These are phyloP conservation scores for Dispira simplex DNA, from an alignment of 192 early-diverging fungal genomes.

Conservation along the genomic window DNA sequence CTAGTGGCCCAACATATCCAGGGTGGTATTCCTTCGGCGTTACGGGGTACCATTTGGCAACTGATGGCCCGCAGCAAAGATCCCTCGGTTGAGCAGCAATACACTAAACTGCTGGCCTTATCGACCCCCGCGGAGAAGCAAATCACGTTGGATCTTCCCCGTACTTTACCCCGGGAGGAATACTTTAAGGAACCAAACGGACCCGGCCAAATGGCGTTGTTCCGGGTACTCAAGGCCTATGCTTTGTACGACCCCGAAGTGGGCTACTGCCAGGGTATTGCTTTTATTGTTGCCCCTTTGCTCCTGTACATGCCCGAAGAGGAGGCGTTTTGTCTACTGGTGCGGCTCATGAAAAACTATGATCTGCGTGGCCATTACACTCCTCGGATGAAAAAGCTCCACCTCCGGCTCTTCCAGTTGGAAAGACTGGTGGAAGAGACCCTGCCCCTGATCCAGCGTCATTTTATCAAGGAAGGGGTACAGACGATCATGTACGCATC, in stretches of 20 bases:
- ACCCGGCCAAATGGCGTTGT: conserved; percentile 77
- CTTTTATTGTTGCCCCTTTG: conserved; percentile 83
- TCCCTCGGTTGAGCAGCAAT: conserved; percentile 53
- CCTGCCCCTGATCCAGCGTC: conserved; percentile 62
- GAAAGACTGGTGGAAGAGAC: conserved; percentile 72
- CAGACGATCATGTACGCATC: conserved; percentile 88
- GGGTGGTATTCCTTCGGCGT: conserved; percentile 66
- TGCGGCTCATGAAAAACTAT: conserved; percentile 81
- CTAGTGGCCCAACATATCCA: conserved; percentile 66
- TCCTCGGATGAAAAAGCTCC: conserved; percentile 76
- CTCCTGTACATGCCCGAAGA: conserved; percentile 94
- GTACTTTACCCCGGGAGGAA: conserved; percentile 80
- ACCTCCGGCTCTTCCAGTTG: conserved; percentile 77
- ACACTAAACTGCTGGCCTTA: conserved; percentile 48
- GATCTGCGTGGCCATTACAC: conserved; percentile 79
- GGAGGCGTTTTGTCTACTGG: conserved; percentile 88
- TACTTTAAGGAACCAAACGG: conserved; percentile 72
- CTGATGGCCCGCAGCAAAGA: conserved; percentile 73
- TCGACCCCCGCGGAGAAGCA: conserved; percentile 38
- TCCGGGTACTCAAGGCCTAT: conserved; percentile 86
- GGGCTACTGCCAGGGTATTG: conserved; percentile 95
- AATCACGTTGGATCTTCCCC: conserved; percentile 74
- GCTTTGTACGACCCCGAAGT: conserved; percentile 81
- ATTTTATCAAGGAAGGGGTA: conserved; percentile 73
- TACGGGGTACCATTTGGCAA: conserved; percentile 95